Conservation (phyloP, 257 asterid genomes). For the Ballota nigra region DNA sequence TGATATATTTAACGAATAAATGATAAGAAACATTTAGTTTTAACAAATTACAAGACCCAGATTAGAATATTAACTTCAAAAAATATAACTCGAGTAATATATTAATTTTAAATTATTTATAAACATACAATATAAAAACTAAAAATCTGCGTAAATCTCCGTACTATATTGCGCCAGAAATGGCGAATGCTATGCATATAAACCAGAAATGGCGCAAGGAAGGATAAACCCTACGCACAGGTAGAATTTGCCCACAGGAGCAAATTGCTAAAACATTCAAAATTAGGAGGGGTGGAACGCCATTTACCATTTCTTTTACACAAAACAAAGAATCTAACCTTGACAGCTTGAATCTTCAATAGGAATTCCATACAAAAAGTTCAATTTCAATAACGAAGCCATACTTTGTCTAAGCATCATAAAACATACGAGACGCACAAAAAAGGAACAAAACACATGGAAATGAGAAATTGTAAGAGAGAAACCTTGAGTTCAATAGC, state of each 20-base stretch:
- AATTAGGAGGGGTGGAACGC: background rate
- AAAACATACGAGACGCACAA: background rate
- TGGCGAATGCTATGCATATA: background rate
- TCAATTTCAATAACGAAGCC: background rate
- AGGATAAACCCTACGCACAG: background rate
- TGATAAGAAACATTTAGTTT: background rate
- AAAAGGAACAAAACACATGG: background rate
- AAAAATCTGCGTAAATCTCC: background rate
- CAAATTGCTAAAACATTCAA: background rate
- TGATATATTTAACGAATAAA: too few species aligned
- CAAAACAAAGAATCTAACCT: background rate
- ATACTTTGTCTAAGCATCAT: background rate
- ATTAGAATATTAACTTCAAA: background rate
- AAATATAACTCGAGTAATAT: background rate
- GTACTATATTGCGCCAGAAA: background rate
- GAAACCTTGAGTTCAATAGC: slow-evolving; percentile 88
- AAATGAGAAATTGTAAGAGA: background rate
- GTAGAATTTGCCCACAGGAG: background rate
- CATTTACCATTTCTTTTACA: background rate
- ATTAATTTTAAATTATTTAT: too few species aligned
- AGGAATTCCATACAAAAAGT: background rate
- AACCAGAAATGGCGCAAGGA: background rate
- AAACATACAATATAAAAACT: background rate
- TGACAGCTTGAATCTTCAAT: background rate
- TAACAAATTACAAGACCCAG: too few species aligned